Conservation (phyloP, 768 basidiomycete genomes). For the Lyophyllum atratum region DNA sequence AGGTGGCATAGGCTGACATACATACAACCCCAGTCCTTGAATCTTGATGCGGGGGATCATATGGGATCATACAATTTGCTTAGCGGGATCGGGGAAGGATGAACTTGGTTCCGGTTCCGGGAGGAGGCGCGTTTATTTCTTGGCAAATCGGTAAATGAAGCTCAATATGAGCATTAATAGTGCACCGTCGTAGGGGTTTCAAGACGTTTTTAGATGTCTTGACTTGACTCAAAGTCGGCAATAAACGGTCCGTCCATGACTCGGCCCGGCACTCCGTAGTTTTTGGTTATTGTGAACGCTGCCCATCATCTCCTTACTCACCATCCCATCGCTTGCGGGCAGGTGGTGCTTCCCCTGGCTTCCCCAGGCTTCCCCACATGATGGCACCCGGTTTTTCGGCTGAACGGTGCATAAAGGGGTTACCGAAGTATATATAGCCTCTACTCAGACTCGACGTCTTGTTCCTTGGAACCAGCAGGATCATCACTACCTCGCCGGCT, state of each 20-base stretch:
- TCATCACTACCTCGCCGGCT: not conserved
- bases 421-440: not conserved
- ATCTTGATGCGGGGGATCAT: not conserved
- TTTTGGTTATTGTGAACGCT: not conserved
- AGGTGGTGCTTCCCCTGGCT: no score
- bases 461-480: not conserved
- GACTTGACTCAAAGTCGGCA: no score
- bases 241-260: not conserved
- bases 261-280: not conserved
- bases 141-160: no score
- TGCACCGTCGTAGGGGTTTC: no score
- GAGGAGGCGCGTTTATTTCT: not conserved
- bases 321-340: no score
- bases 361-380: not conserved
- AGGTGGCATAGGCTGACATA: not conserved
- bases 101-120: not conserved
- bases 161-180: no score
- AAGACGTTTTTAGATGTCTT: no score
- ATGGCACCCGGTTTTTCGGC: not conserved
- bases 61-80: not conserved
- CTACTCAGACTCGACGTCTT: not conserved
- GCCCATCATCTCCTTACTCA: not conserved
- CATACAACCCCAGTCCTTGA: not conserved
- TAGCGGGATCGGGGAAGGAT: not conserved
- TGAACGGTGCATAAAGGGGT: not conserved